A percentile compares a stretch with the other conserved stretches of the same genome.
Conservation (phyloP, 805 yeast species). For the Kuraishia hungarica region DNA sequence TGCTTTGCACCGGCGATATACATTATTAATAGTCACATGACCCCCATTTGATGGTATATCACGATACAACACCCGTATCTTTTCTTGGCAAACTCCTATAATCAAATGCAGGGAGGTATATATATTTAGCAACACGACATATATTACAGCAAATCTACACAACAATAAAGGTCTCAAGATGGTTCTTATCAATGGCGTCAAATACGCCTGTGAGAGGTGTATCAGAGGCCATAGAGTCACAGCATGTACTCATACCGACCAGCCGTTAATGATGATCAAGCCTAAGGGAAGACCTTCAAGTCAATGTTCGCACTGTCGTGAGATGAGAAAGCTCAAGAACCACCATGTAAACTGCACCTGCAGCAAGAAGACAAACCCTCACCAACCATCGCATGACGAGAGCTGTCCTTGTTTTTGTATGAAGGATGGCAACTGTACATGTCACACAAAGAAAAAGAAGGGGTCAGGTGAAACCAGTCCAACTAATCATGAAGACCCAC, state of each 20-base stretch:
- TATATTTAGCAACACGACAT: neutral
- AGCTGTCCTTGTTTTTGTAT: conserved; percentile 22
- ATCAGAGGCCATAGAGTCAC: conserved; percentile 96
- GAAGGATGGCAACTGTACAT: conserved; percentile 22
- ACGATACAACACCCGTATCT: neutral
- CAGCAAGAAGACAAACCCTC: conserved; percentile 33
- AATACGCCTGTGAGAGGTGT: conserved; percentile 93
- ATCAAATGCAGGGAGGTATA: neutral
- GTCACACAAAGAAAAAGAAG: conserved; percentile 19
- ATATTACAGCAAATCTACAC: neutral
- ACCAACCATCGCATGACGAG: conserved; percentile 13
- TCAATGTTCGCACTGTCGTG: conserved; percentile 82
- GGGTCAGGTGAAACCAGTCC: neutral
- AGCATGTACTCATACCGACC: conserved; percentile 86
- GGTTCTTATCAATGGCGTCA: conserved; percentile 89
- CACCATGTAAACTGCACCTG: conserved; percentile 67
- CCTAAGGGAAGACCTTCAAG: conserved; percentile 96
- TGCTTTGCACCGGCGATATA: neutral
- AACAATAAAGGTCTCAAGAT: conserved; percentile 24
- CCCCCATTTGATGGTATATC: neutral
- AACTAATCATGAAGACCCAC: neutral
- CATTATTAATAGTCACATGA: neutral
- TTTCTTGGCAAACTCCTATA: neutral
- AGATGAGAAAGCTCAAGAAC: conserved; percentile 57
- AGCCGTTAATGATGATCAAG: conserved; percentile 85